These are phyloP conservation scores for Termitomyces sp. DNA, from an alignment of 768 basidiomycete genomes.

Conservation along the genomic window DNA sequence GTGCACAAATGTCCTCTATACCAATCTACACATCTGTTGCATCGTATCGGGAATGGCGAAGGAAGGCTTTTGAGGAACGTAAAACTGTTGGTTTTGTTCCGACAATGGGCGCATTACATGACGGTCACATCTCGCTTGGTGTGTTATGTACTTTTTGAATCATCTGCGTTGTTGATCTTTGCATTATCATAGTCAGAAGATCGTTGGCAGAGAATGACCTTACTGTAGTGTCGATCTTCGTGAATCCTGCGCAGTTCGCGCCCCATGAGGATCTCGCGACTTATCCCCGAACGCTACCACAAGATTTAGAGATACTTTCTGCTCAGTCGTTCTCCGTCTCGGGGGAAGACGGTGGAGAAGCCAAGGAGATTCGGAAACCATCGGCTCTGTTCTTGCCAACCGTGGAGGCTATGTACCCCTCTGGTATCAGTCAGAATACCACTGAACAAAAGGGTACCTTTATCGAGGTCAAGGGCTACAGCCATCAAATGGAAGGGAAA, in stretches of 20 bases:
- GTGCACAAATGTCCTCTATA: slow-evolving; percentile 29
- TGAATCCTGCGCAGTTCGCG: slow-evolving; percentile 97
- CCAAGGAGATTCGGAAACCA: slow-evolving; percentile 31
- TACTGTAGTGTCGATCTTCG: slow-evolving; percentile 93
- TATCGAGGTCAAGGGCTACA: slow-evolving; percentile 87
- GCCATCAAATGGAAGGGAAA: slow-evolving; percentile 89
- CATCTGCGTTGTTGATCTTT: neutral
- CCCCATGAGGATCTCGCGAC: slow-evolving; percentile 89
- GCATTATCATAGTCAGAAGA: slow-evolving; percentile 72
- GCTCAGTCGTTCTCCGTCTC: slow-evolving; percentile 26
- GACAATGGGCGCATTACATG: slow-evolving; percentile 96
- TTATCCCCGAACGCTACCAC: slow-evolving; percentile 83
- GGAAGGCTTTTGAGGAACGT: slow-evolving; percentile 46
- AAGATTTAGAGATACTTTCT: slow-evolving; percentile 63
- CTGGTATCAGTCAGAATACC: slow-evolving; percentile 78
- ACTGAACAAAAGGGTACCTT: slow-evolving; percentile 80
- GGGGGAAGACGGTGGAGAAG: slow-evolving; percentile 7
- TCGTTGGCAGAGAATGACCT: slow-evolving; percentile 77
- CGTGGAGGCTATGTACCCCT: slow-evolving; percentile 87
- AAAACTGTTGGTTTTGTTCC: slow-evolving; percentile 90
- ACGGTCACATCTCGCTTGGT: slow-evolving; percentile 92
- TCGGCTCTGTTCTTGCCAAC: slow-evolving; percentile 78
- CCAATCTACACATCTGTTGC: slow-evolving; percentile 55
- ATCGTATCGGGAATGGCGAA: slow-evolving; percentile 71
- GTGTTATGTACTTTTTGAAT: slow-evolving; percentile 17